Evolutionary conservation across 2,329 filamentous ascomycete species (phyloP).

Genomic region (Onygenales sp.): DNA sequence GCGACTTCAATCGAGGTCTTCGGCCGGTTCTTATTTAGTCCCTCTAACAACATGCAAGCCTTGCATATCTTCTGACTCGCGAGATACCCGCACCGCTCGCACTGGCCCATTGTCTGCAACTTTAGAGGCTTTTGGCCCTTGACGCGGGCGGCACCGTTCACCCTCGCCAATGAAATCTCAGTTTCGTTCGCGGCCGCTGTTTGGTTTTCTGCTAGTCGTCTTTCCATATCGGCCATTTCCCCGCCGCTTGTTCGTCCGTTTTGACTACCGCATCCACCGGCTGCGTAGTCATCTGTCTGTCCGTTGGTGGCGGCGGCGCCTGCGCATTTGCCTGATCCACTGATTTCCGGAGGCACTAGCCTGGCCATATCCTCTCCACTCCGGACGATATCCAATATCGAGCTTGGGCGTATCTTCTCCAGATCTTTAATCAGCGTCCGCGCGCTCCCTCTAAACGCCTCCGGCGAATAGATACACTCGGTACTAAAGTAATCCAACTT

Average conservation of each 20-base stretch:
- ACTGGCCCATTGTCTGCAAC: constrained; percentile 57
- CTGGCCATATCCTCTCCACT: constrained; percentile 95
- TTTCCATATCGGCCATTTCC: constrained; percentile 78
- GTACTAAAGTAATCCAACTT: constrained; percentile 97
- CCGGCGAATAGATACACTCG: constrained; percentile 95
- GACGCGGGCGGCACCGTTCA: constrained; percentile 14
- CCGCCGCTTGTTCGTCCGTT: constrained; percentile 58
- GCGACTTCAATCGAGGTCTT: constrained; percentile 35
- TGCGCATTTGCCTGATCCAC: constrained; percentile 24
- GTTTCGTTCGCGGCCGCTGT: constrained; percentile 52
- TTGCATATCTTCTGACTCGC: constrained; percentile 92
- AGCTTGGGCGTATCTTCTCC: constrained; percentile 84
- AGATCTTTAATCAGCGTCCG: constrained; percentile 89
- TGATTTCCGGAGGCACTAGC: constrained; percentile 58
- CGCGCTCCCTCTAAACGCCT: constrained; percentile 90
- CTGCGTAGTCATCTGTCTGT: constrained; percentile 44
- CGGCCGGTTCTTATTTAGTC: constrained; percentile 65
- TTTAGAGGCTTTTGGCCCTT: constrained; percentile 50
- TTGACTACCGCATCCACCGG: constrained; percentile 65
- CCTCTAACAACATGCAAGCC: constrained; percentile 81
- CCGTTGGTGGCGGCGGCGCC: constrained; percentile 26
- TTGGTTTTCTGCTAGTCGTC: constrained; percentile 57
- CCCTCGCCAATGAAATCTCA: constrained; percentile 42
- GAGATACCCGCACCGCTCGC: constrained; percentile 84
- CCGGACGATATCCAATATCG: constrained; percentile 86